A percentile compares a stretch with the other conserved stretches of the same genome.
Evolutionary conservation across 495 filamentous ascomycete species (phyloP).

Genomic region (Choiromyces venosus): DNA sequence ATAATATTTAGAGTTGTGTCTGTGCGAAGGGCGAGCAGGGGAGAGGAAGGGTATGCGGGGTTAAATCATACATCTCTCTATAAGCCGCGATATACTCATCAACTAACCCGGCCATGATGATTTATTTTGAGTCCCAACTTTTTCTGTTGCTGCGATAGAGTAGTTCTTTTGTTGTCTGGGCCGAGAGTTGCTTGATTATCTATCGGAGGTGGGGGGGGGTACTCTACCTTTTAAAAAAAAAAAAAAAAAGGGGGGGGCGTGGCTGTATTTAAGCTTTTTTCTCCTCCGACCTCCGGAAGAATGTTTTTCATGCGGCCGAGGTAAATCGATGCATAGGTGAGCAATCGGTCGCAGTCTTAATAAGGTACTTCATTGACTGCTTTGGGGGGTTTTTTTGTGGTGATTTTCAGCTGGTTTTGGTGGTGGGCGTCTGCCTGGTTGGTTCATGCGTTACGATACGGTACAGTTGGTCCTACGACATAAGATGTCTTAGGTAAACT

Average conservation of each 20-base stretch:
- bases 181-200: background rate
- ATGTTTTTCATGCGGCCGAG: background rate
- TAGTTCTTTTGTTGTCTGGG: background rate
- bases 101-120: slow-evolving; percentile 19
- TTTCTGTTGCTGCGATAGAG: background rate
- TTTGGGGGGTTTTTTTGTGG: background rate
- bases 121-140: background rate
- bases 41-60: background rate
- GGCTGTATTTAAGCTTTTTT: slow-evolving; percentile 1
- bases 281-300: background rate
- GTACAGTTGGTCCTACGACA: too few relatives aligned
- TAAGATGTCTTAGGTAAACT: background rate
- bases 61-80: slow-evolving; percentile 13
- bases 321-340: background rate
- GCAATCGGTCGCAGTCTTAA: background rate
- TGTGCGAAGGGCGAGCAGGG: background rate
- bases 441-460: background rate
- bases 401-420: background rate
- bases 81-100: slow-evolving; percentile 22
- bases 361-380: background rate
- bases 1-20: background rate
- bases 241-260: background rate
- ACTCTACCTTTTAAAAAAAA: too few relatives aligned
- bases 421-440: background rate
- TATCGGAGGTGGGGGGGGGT: background rate